Evolutionary conservation across 129 eudicot species (phyloP), one percentile per base, ranked within the genome.

Genomic region (Centrapalus pauciflorus): DNA sequence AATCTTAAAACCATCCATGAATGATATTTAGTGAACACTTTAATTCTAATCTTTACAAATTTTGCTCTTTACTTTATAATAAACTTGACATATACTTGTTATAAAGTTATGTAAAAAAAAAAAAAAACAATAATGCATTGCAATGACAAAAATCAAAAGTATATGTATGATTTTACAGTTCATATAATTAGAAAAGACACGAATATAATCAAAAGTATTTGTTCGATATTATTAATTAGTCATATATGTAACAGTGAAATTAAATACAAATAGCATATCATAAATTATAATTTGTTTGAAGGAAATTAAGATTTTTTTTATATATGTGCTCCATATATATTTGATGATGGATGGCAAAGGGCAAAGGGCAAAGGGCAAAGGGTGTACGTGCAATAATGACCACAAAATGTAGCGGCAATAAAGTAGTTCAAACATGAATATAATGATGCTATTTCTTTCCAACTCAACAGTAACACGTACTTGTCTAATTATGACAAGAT

Each of bases 401-500:
- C 79, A 66, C 73, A 66, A 24, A 55, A 49, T 66, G 45, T 20
- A 55, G 10, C 32, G 66, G 9, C 54, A 45, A 16, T 32, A 60
- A 27, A 65, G 75, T 56, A 5, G 40, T 65, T 5, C 5, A 17
- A 35, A 34, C 63, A 62, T 50, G n/a, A n/a, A n/a, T n/a, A n/a
- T n/a, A n/a, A n/a, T n/a, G 4, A 55, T 55, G 33, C 32, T 29
- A 13, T 29, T 32, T 55, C 29, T 55, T 41, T 74, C 33, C 24
- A 75, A 35, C 46, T 26, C 30, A 62, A 74, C 14, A 74, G 73
- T 57, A 66, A 56, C 60, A 32, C n/a, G n/a, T n/a, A n/a, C 30
- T 33, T 74, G 67, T 56, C 67, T 26, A 66, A 45, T 51, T 4
- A 32, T 56, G 79, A 74, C 62, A 74, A 74, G 74, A 74, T 66